Base-by-base conservation (phyloP, 257 asterid species). In the Solanum clarkiae region DNA sequence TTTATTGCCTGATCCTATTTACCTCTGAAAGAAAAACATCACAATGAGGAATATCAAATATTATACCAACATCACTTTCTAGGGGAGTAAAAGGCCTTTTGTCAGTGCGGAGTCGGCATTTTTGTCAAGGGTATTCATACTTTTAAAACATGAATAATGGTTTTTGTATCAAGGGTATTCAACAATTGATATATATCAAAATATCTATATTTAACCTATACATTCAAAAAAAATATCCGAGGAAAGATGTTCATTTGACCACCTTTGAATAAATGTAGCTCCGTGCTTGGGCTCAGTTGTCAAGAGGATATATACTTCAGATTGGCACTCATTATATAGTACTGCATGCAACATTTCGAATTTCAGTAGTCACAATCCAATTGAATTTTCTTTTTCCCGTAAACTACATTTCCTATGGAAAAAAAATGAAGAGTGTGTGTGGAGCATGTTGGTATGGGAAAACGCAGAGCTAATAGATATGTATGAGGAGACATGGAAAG, bases 401-500 rank as follows among this genome's bases (percentile, higher is more conserved):
- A 53, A 59, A 20, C 56, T 54, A 42, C 22, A 68, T 59, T 70
- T 70, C 47, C 80, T 16, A 69, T 17, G 51, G 32, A 29, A 29
- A 10, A 36, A 4, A 75, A 49, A n/a, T 44, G 16, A 29, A 32
- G 2, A 18, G 36, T 10, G 49, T 80, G 88, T 81, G 88, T 55
- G 8, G 54, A 70, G 29, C 16, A 10, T 71, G 55, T 6, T 40
- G 54, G 55, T 75, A 54, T 86, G 70, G 70, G 75, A 72, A 86
- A 86, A 53, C 47, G 22, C 60, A 72, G 29, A 49, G 36, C 36
- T 65, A 80, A 15, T 47, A 14, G 7, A 82, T 24, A 29, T 49
- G 26, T 51, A 16, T 40, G 79, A 87, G 45, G 84, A 71, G 87
- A 84, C 88, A 70, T 45, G 83, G 89, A 90, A 88, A 86, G 87